Evolutionary conservation across 2,329 filamentous ascomycete genomes (phyloP), one percentile per base, ranked within the genome.

Genomic region (Fusarium sp.): DNA sequence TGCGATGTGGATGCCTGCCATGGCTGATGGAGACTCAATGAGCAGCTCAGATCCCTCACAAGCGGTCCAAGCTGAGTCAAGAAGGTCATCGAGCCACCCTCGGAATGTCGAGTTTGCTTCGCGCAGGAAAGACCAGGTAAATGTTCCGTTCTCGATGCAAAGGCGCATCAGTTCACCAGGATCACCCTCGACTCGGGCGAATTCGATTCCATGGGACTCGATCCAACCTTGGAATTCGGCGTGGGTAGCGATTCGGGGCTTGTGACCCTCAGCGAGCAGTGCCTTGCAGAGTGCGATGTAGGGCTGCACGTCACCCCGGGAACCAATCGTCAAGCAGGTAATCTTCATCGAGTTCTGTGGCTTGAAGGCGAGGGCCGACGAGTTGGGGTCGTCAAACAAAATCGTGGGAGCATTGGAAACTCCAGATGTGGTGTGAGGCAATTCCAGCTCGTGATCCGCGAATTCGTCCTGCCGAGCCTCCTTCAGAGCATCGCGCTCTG

Each of bases 1-100:
- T 2, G 96, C 96, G 71, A 99, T 97, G 79, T 99, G 96, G 57
- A 99, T 97, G 28, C 96, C 96, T 1, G 92, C 94, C 96, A 99
- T 99, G 13, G 96, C 94, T 61, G 94, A 97, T 0, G 96, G 96
- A 48, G 94, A 97, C 79, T 99, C 96, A 65, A 99, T 97, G 40
- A 99, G 85, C 34, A 99, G 83, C 78, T 99, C 95, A 2, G 92
- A 92, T 27, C 91, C 92, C 79, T 97, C 90, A 75, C 95, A 98
- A 1, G 94, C 94, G 44, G 83, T 81, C 90, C 92, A 98, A 0
- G 94, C 91, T 15, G 94, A 95, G 15, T 86, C 87, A 37, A 98
- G 89, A 23, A 99, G 87, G 44, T 94, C 92, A 73, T 98, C 95
- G 16, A 99, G 90, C 95, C 96, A 99, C n/a, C 90, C 92, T 57